These are phyloP conservation scores for Phytophthora quininea DNA, from an alignment of 352 stramenopile genomes.

Conservation along the genomic window DNA sequence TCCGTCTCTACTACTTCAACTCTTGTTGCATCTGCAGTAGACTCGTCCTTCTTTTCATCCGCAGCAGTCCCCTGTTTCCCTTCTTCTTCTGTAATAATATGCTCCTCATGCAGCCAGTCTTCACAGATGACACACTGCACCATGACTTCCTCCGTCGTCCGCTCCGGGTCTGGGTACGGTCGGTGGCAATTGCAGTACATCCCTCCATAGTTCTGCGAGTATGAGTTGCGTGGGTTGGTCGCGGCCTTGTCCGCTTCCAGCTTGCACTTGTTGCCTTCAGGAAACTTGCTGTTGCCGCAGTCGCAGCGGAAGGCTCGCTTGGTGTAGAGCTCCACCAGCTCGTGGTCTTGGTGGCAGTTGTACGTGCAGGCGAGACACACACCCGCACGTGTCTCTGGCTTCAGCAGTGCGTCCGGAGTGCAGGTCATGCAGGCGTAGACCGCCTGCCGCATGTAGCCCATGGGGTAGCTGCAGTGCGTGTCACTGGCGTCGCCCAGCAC, in stretches of 20 bases:
- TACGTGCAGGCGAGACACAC: slow-evolving; percentile 79
- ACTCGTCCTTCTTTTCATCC: no score
- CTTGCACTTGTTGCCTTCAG: slow-evolving; percentile 54
- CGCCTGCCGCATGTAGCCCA: slow-evolving; percentile 70
- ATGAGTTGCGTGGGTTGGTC: slow-evolving; percentile 62
- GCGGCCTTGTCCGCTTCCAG: slow-evolving; percentile 56
- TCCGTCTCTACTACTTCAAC: slow-evolving; percentile 5
- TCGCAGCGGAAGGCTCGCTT: slow-evolving; percentile 79
- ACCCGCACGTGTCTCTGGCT: slow-evolving; percentile 41
- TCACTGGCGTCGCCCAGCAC: slow-evolving; percentile 65
- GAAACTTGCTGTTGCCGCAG: slow-evolving; percentile 74
- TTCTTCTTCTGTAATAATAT: slow-evolving; percentile 43
- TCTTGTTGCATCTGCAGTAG: slow-evolving; percentile 3
- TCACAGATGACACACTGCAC: slow-evolving; percentile 81
- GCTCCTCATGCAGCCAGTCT: slow-evolving; percentile 81
- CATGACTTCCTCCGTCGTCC: slow-evolving; percentile 72
- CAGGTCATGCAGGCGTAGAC: slow-evolving; percentile 78
- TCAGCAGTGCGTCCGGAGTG: slow-evolving; percentile 48
- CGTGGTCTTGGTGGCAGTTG: slow-evolving; percentile 74
- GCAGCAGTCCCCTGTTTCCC: neutral
- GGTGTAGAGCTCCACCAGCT: slow-evolving; percentile 84
- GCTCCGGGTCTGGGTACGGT: slow-evolving; percentile 75
- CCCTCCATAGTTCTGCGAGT: slow-evolving; percentile 77
- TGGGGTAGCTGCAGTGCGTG: slow-evolving; percentile 72
- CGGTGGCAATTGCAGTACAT: slow-evolving; percentile 76